These are phyloP conservation scores for Linum lewisii DNA, from an alignment of 345 rosid species.

Conservation along the genomic window DNA sequence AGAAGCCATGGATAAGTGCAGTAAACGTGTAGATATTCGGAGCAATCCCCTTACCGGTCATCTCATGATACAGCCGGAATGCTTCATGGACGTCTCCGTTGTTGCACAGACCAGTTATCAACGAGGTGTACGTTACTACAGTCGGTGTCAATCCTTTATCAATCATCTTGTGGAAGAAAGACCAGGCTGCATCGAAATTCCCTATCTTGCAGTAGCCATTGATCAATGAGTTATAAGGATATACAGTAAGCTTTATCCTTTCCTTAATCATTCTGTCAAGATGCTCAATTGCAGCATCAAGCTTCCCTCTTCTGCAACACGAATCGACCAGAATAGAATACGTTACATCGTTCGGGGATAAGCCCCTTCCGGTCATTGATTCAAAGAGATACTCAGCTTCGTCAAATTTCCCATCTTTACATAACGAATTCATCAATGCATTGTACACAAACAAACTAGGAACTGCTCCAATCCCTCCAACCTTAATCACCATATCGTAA, in stretches of 20 bases:
- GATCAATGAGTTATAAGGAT: conserved; percentile 78
- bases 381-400: conserved; percentile 60
- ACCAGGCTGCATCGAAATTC: conserved; percentile 44
- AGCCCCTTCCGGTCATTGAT: conserved; percentile 39
- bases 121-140: conserved; percentile 60
- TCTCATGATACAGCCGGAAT: conserved; percentile 66
- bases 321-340: conserved; percentile 70
- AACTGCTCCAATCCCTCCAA: conserved; percentile 30
- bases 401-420: conserved; percentile 44
- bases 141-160: conserved; percentile 52
- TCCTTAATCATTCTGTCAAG: conserved; percentile 42
- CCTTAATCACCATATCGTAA: conserved; percentile 42
- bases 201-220: conserved; percentile 67
- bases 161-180: conserved; percentile 46
- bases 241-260: conserved; percentile 43
- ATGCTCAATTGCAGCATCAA: conserved; percentile 44
- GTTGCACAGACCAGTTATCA: conserved; percentile 69
- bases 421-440: conserved; percentile 60
- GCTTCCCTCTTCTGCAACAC: conserved; percentile 62
- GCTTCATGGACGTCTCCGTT: conserved; percentile 49
- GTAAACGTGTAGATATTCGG: conserved; percentile 61
- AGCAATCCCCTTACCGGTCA: conserved; percentile 66
- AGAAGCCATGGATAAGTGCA: conserved; percentile 64
- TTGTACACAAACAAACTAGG: conserved; percentile 72
- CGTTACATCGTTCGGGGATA: conserved; percentile 50